Conservation (phyloP, 805 yeast genomes). For the Pichia manshurica region DNA sequence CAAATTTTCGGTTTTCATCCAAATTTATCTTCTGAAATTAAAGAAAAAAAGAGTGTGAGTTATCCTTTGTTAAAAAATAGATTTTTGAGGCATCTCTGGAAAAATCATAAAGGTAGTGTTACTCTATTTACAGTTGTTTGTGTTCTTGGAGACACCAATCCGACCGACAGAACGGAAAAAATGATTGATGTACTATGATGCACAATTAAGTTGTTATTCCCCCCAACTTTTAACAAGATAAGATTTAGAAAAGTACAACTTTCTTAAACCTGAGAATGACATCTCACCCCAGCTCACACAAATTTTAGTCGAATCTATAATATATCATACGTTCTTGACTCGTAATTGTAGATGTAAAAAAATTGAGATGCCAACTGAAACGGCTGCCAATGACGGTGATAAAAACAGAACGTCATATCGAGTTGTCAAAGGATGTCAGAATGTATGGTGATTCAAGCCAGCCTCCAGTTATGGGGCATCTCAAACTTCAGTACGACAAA, state of each 20-base stretch:
- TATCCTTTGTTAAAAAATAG: too few species aligned
- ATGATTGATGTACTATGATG: constrained; percentile 32
- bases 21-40: too few species aligned
- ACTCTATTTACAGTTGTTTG: constrained; percentile 21
- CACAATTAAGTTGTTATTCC: constrained; percentile 22
- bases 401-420: constrained; percentile 15
- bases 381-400: constrained; percentile 15
- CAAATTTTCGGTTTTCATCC: too few species aligned
- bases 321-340: neutral
- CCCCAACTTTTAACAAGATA: constrained; percentile 2
- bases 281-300: neutral
- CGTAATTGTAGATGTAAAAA: neutral
- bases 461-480: constrained; percentile 4
- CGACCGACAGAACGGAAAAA: constrained; percentile 18
- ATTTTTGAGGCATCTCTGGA: too few species aligned
- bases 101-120: too few species aligned
- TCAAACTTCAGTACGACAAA: too few species aligned
- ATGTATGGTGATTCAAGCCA: constrained; percentile 14
- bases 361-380: constrained; percentile 4
- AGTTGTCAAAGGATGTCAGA: constrained; percentile 13
- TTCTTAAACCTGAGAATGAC: neutral
- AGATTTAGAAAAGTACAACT: neutral
- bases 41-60: too few species aligned
- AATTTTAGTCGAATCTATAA: neutral
- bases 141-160: constrained; percentile 34